Evolutionary conservation across 495 filamentous ascomycete species (phyloP).

Genomic region (Xylaria acuta): DNA sequence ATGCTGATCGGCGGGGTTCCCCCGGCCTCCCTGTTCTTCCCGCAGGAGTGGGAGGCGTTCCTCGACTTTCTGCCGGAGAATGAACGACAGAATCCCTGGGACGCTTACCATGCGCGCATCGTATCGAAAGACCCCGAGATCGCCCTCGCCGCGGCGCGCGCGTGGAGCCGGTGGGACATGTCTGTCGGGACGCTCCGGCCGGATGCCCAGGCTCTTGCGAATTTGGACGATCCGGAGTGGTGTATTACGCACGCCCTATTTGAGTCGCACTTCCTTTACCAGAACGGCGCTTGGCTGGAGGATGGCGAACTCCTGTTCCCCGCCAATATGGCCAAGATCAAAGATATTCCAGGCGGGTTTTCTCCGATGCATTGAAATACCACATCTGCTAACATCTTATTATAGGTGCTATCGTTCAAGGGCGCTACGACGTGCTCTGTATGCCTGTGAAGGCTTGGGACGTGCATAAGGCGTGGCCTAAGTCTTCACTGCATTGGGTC

Average conservation of each 20-base stretch:
- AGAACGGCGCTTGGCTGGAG: slow-evolving; percentile 45
- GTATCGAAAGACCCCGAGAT: slow-evolving; percentile 35
- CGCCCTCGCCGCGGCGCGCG: slow-evolving; percentile 30
- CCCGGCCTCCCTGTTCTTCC: slow-evolving; percentile 45
- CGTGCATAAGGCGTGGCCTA: slow-evolving; percentile 46
- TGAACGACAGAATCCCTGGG: slow-evolving; percentile 42
- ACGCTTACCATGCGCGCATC: slow-evolving; percentile 47
- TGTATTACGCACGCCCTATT: slow-evolving; percentile 46
- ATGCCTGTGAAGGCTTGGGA: slow-evolving; percentile 50
- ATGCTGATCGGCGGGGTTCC: slow-evolving; percentile 38
- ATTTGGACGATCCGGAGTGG: slow-evolving; percentile 46
- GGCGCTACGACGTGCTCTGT: slow-evolving; percentile 53
- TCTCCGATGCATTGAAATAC: neutral
- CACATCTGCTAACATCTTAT: neutral
- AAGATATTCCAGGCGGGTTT: slow-evolving; percentile 47
- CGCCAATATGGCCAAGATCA: slow-evolving; percentile 46
- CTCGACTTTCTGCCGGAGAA: slow-evolving; percentile 39
- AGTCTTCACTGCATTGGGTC: slow-evolving; percentile 46
- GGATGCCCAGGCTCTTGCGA: slow-evolving; percentile 33
- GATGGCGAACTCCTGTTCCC: slow-evolving; percentile 45
- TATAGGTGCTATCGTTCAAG: slow-evolving; percentile 47
- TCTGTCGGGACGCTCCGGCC: slow-evolving; percentile 40
- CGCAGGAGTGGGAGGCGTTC: slow-evolving; percentile 50
- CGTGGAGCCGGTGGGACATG: slow-evolving; percentile 49
- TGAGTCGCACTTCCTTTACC: slow-evolving; percentile 49